These are phyloP conservation scores for Cyclostephanos tholiformis DNA, from an alignment of 108 stramenopile species.

Conservation along the genomic window DNA sequence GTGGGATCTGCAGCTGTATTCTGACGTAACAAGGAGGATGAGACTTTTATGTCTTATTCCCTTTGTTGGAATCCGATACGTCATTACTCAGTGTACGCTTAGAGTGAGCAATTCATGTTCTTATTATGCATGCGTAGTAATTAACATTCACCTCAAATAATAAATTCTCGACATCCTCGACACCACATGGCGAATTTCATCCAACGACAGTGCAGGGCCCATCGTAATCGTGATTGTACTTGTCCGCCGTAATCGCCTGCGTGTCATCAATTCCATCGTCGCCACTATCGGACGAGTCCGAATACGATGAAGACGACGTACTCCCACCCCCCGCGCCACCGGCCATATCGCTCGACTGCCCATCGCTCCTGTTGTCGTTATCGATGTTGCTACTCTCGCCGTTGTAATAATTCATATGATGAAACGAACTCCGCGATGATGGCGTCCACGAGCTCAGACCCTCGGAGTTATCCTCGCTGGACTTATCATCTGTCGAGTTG, in stretches of 20 bases:
- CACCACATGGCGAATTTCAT: too few species aligned
- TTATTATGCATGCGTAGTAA: too few species aligned
- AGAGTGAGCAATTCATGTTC: too few species aligned
- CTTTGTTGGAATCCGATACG: too few species aligned
- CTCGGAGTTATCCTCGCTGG: constrained; percentile 14
- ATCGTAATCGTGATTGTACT: background rate
- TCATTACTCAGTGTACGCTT: too few species aligned
- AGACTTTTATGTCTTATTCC: too few species aligned
- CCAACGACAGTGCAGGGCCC: constrained; percentile 4
- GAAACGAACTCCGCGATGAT: constrained; percentile 3
- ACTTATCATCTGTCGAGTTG: constrained; percentile 4
- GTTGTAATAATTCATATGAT: constrained; percentile 16
- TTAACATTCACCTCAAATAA: background rate
- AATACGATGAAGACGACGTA: constrained; percentile 9
- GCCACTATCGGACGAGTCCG: background rate
- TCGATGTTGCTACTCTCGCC: constrained; percentile 27
- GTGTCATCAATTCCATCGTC: background rate
- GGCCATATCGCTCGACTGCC: constrained; percentile 7
- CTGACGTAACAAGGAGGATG: too few species aligned
- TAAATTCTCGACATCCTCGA: too few species aligned
- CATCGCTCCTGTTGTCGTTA: constrained; percentile 46
- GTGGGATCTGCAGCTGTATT: too few species aligned
- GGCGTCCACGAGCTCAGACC: constrained; percentile 38
- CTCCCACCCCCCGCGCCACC: constrained; percentile 16
- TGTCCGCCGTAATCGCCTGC: too few species aligned